Percentiles rank a stretch among this genome's conserved stretches.
These are phyloP conservation scores for Trichoderma harzianum DNA, from an alignment of 2,329 filamentous ascomycete genomes.

Conservation along the genomic window DNA sequence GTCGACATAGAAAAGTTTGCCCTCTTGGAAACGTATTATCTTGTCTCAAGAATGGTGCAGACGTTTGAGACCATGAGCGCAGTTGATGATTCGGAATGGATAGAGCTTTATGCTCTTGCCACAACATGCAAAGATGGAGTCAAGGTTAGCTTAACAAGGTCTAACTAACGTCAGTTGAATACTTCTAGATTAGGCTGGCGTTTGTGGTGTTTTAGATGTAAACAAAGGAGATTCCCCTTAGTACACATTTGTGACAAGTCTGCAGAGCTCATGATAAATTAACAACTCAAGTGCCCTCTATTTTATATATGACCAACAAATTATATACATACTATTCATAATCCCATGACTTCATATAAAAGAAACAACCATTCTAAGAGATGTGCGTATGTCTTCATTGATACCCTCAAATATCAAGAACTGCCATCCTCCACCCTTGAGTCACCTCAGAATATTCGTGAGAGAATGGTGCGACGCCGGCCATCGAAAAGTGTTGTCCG, in stretches of 20 bases:
- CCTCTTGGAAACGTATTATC: constrained; percentile 33
- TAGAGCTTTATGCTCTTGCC: constrained; percentile 34
- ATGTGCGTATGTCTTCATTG: no score
- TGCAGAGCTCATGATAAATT: neutral
- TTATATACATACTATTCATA: neutral
- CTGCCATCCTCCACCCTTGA: no score
- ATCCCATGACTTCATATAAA: no score
- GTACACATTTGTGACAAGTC: neutral
- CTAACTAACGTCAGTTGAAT: neutral
- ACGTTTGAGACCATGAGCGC: constrained; percentile 30
- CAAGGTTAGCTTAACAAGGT: constrained; percentile 18
- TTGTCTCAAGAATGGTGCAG: constrained; percentile 36
- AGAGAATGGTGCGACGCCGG: no score
- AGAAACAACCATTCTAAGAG: no score
- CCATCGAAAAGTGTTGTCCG: no score
- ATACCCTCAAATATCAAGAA: no score
- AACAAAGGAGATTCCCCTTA: neutral
- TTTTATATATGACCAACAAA: neutral
- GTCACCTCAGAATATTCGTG: neutral
- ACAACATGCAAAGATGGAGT: constrained; percentile 35
- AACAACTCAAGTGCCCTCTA: neutral
- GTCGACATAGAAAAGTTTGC: constrained; percentile 33
- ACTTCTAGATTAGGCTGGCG: neutral
- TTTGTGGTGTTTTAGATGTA: neutral
- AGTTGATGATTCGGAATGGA: constrained; percentile 30